Conservation (phyloP, 1,284 basidiomycete species). For the Lentinus polychrous region DNA sequence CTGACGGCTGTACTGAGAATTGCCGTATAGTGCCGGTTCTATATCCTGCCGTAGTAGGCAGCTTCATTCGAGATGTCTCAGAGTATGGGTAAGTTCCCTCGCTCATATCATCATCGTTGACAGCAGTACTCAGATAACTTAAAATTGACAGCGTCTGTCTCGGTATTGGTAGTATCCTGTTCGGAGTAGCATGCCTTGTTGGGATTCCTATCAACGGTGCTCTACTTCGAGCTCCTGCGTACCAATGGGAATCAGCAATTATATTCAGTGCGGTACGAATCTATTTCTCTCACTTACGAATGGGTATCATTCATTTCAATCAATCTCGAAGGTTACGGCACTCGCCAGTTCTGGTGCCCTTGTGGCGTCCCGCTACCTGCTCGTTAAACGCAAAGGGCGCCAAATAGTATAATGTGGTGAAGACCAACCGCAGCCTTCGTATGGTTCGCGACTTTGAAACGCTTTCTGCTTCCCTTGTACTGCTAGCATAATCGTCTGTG, state of each 20-base stretch:
- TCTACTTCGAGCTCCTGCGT: background rate
- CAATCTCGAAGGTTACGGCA: background rate
- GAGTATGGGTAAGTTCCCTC: background rate
- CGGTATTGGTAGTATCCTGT: background rate
- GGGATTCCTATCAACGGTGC: background rate
- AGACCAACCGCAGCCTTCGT: too few species aligned
- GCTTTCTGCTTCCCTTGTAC: too few species aligned
- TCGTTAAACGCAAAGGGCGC: background rate
- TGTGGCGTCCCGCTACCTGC: background rate
- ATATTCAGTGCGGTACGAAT: background rate
- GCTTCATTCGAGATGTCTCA: background rate
- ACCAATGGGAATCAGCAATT: background rate
- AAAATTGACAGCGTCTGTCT: background rate
- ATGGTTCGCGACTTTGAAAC: too few species aligned
- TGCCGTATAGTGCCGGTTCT: background rate
- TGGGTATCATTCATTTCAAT: background rate
- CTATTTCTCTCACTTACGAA: background rate
- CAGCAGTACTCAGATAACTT: too few species aligned
- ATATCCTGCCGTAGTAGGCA: background rate
- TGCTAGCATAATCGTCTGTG: too few species aligned
- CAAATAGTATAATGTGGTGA: background rate
- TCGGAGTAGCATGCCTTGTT: background rate
- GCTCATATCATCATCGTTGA: too few species aligned
- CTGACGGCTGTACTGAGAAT: background rate
- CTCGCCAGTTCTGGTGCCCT: background rate